Evolutionary conservation across 2,329 filamentous ascomycete species (phyloP), one percentile per base, ranked within the genome.

Genomic region (Trichoderma sp.): DNA sequence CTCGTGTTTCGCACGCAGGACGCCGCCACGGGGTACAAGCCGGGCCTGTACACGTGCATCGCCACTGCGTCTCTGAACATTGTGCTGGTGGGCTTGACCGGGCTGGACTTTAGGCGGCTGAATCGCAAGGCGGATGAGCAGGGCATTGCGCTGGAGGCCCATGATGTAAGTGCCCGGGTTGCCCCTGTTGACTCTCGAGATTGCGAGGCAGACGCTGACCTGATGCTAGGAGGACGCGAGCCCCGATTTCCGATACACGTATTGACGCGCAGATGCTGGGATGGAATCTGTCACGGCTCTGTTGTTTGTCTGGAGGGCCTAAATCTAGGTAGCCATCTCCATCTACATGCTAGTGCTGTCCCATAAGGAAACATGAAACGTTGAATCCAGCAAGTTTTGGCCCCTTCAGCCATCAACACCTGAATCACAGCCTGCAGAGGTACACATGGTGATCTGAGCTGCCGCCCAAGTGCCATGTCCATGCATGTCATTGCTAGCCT

Each of bases 1-100:
- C 82, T 93, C 68, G 89, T 95, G 13, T 96, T 95, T 80, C 84
- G 89, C 73, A 75, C 80, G 66, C 75, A 88, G 77, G 87, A 89
- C 74, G 75, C 75, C 70, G 74, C 77, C 10, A 85, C 85, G 0
- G 78, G 78, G 4, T 89, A 89, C 76, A 81, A 77, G 73, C 86
- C 86, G 0, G 86, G 86, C 28, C 78, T 88, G 72, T 88, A 83
- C 66, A 82, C 85, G 5, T 87, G 85, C 76, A 85, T 88, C 54
- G 81, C 85, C 1, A 84, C 81, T 71, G 80, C 79, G 28, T 73
- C 84, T 1, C 70, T 87, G 56, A 84, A 76, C 28, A 74, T 87
- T 3, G 32, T 86, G 5, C 70, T 87, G 21, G 84, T 87, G 0
- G 63, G 72, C 2, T 10, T 82, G 0, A 75, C 82, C 28, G 82